Evolutionary conservation across 805 yeast species (phyloP).

Genomic region (Saturnispora ahearnii): DNA sequence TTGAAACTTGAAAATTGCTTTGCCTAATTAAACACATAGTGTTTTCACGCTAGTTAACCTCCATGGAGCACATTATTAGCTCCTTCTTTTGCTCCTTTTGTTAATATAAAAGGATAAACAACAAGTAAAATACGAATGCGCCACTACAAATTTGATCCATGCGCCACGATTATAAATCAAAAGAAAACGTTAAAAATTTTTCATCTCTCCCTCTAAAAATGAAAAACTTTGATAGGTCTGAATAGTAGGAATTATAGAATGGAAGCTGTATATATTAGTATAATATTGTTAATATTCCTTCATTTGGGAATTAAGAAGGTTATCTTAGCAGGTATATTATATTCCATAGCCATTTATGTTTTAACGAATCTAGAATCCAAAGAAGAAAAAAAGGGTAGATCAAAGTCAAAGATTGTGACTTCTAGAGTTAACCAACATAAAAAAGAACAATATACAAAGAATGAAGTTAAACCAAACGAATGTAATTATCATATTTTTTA

Average conservation of each 20-base stretch:
- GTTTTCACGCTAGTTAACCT: no score
- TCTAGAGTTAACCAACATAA: neutral
- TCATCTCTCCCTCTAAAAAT: neutral
- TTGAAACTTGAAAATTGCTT: no score
- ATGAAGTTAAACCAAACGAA: slow-evolving; percentile 30
- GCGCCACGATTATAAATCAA: neutral
- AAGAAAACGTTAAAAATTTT: neutral
- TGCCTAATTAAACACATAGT: no score
- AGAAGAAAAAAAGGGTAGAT: slow-evolving; percentile 4
- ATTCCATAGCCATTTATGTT: neutral
- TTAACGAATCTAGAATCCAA: neutral
- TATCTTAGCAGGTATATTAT: neutral
- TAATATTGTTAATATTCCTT: neutral
- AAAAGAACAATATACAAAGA: slow-evolving; percentile 8
- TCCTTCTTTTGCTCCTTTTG: no score
- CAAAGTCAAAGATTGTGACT: neutral
- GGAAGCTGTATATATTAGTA: neutral
- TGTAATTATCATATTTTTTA: slow-evolving; percentile 64
- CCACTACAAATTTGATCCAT: neutral
- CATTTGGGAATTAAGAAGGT: neutral
- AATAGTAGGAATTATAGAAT: neutral
- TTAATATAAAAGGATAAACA: no score
- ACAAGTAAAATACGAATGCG: neutral
- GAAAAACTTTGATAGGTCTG: neutral
- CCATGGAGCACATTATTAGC: no score